Evolutionary conservation across 805 yeast species (phyloP), one percentile per base, ranked within the genome.

Genomic region (Candida tammaniensis): DNA sequence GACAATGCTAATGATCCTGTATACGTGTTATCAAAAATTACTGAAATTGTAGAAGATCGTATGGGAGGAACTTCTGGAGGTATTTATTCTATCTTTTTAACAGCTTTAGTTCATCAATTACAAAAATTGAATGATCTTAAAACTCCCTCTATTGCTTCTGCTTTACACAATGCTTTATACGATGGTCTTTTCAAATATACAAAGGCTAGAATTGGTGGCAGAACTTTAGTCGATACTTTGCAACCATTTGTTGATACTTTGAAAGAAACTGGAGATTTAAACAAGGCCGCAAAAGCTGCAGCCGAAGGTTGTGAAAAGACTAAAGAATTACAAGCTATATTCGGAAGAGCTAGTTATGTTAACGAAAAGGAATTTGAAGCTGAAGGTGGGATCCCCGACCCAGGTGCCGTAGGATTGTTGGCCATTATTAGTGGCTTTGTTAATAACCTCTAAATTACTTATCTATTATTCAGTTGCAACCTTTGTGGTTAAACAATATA

Each of bases 11-110:
- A 49, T 12, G 82, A 76, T 43, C 79, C 75, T 4, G 78, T 74
- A 12, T 67, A 78, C 33, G 76, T 84, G 1, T 56, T 86, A 28
- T 68, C 80, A n/a, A 76, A 76, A 45, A 72, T 89, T 31, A 85
- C 96, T 3, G 95, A 87, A 36, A 58, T 83, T 14, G 87, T 89
- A 22, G 97, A 89, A 55, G 78, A 78, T 36, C 78, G 78, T n/a
- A 91, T 91, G 97, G 98, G 97, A 34, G 98, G 98, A 32, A 91
- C 98, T 0, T 85, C 95, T 1, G 98, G 98, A 34, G 97, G 96
- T 1, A 60, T 89, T 24, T 89, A 89, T 58, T 84, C 95, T 3
- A 91, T 89, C 36, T 86, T 70, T 60, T 67, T 91, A 42, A 78
- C 94, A 22, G 86, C 95, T 1, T 70, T 89, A 40, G 82, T 86